phyloP scores from a whole-genome alignment of 2,329 filamentous ascomycete species.

The Talaromyces sp. region DNA sequence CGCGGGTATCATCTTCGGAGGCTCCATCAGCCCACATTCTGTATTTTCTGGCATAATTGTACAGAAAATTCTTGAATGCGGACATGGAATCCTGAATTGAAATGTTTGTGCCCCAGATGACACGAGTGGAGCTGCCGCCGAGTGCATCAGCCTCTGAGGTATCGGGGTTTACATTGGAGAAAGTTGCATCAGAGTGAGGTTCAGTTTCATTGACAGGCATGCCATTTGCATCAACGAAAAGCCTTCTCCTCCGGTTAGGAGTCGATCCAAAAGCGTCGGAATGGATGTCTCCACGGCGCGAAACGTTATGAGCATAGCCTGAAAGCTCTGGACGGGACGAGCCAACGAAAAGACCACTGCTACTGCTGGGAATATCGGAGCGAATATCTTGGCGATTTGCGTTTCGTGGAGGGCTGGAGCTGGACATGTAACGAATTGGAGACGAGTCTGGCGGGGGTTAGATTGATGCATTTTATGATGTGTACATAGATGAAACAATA shows the following conservation, averaged over 20 bases:
- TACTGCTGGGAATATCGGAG: constrained; percentile 72
- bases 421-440: constrained; percentile 83
- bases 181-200: constrained; percentile 55
- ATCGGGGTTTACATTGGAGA: constrained; percentile 66
- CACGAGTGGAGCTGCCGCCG: constrained; percentile 71
- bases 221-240: constrained; percentile 61
- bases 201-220: constrained; percentile 49
- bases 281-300: constrained; percentile 78
- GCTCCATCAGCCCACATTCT: constrained; percentile 86
- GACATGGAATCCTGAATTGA: constrained; percentile 85
- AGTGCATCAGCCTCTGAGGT: constrained; percentile 88
- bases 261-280: constrained; percentile 62
- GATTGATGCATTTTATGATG: neutral
- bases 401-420: constrained; percentile 72
- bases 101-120: constrained; percentile 97
- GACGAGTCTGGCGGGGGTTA: constrained; percentile 64
- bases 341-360: constrained; percentile 79
- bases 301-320: constrained; percentile 49
- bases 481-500: neutral
- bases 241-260: constrained; percentile 48
- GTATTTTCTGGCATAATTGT: constrained; percentile 89
- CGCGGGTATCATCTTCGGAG: constrained; percentile 66
- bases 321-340: constrained; percentile 40
- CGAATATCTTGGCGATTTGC: constrained; percentile 50
- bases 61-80: constrained; percentile 84